These are phyloP conservation scores for Sporisorium iseilematis-ciliati DNA, from an alignment of 1,284 basidiomycete species.

Conservation along the genomic window DNA sequence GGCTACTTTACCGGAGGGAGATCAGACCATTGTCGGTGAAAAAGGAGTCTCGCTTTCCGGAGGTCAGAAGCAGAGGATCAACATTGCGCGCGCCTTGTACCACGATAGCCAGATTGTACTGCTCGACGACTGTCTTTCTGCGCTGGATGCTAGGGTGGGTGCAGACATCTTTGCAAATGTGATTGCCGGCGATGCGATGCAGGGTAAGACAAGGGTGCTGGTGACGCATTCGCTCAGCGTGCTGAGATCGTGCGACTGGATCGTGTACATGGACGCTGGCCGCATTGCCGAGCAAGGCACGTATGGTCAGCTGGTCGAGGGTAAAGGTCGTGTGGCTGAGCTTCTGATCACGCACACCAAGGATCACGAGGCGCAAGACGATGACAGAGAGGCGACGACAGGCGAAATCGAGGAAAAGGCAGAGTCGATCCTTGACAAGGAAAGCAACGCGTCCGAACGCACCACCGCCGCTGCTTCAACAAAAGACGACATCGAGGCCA, in stretches of 20 bases:
- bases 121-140: constrained; percentile 79
- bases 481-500: no score
- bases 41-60: constrained; percentile 82
- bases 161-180: constrained; percentile 74
- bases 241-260: constrained; percentile 23
- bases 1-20: constrained; percentile 75
- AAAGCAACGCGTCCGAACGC: no score
- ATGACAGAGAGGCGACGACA: constrained; percentile 50
- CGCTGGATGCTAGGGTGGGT: constrained; percentile 83
- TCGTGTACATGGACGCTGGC: constrained; percentile 40
- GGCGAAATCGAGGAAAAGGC: constrained; percentile 11
- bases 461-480: no score
- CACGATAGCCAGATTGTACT: constrained; percentile 84
- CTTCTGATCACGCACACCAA: constrained; percentile 9
- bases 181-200: constrained; percentile 21
- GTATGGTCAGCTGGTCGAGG: constrained; percentile 79
- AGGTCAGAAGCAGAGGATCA: constrained; percentile 67
- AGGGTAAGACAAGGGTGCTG: constrained; percentile 31
- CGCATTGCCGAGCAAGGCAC: constrained; percentile 73
- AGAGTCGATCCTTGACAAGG: constrained; percentile 4
- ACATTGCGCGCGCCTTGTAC: constrained; percentile 87
- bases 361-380: constrained; percentile 62
- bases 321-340: constrained; percentile 75
- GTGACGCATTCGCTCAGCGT: constrained; percentile 47
- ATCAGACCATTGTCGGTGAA: constrained; percentile 91